Conservation (phyloP, 345 rosid species). For the Adansonia digitata region DNA sequence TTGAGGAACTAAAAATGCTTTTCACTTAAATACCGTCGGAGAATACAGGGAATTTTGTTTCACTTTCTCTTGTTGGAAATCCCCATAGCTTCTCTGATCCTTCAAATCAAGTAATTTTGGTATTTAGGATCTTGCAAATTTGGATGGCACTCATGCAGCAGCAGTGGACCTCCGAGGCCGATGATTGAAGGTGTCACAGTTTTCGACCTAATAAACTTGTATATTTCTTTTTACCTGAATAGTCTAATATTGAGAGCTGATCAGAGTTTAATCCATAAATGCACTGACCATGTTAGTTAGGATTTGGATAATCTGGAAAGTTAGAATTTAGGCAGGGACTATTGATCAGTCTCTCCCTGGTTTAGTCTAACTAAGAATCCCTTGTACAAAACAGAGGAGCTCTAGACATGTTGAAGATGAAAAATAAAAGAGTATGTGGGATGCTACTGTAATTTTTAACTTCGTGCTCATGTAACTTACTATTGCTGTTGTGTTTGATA, state of each 20-base stretch:
- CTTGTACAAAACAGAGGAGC: not conserved
- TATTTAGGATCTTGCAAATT: not conserved
- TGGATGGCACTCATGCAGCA: not conserved
- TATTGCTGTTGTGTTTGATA: not conserved
- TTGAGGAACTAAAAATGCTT: conserved; percentile 94
- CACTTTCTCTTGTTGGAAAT: not conserved
- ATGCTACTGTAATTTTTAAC: not conserved
- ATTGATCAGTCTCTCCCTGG: not conserved
- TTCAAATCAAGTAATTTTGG: not conserved
- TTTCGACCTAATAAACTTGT: not conserved
- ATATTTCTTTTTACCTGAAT: not conserved
- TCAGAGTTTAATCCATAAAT: not conserved
- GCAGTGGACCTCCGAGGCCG: not conserved
- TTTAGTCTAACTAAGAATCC: not conserved
- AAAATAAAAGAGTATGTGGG: not conserved
- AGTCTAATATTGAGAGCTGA: not conserved
- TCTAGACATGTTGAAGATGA: not conserved
- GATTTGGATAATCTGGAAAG: not conserved
- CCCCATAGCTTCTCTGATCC: not conserved
- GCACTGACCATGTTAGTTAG: not conserved
- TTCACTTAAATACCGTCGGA: conserved; percentile 34
- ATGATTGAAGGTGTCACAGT: not conserved
- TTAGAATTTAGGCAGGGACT: not conserved
- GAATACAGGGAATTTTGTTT: not conserved
- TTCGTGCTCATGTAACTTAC: not conserved